Evolutionary conservation across 495 filamentous ascomycete genomes (phyloP).

Genomic region (Sordaria brevicollis): DNA sequence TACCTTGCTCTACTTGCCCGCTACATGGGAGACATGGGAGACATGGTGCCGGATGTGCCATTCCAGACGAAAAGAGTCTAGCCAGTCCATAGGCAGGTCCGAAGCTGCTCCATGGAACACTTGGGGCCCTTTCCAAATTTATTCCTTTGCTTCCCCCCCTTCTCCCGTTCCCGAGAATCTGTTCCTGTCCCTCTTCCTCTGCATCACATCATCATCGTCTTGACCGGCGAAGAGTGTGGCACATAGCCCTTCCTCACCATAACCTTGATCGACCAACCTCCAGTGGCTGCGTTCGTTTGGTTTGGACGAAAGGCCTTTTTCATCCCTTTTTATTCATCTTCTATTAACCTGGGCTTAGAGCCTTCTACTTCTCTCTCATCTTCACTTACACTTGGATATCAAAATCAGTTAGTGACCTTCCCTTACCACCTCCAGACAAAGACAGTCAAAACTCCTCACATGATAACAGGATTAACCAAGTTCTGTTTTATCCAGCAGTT

Average conservation of each 20-base stretch:
- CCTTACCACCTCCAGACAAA: background rate
- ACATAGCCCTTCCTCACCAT: background rate
- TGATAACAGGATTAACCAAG: background rate
- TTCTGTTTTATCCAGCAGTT: background rate
- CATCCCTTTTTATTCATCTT: background rate
- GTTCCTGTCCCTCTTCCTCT: background rate
- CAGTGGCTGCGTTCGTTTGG: background rate
- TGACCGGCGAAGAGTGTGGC: background rate
- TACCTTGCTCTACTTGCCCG: no score
- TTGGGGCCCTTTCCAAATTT: background rate
- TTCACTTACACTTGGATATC: background rate
- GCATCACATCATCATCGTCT: background rate
- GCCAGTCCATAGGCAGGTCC: background rate
- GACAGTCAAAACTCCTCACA: background rate
- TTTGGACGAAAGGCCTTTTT: constrained; percentile 2
- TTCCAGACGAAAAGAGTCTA: background rate
- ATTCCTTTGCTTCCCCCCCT: background rate
- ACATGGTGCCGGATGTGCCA: background rate
- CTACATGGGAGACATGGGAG: background rate
- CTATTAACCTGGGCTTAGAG: background rate
- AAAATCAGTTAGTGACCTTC: background rate
- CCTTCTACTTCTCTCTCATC: background rate
- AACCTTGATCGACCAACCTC: background rate
- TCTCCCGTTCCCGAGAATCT: background rate
- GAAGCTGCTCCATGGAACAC: background rate